Evolutionary conservation across 495 filamentous ascomycete species (phyloP), one percentile per base, ranked within the genome.

Genomic region (Xylaria flabelliformis): DNA sequence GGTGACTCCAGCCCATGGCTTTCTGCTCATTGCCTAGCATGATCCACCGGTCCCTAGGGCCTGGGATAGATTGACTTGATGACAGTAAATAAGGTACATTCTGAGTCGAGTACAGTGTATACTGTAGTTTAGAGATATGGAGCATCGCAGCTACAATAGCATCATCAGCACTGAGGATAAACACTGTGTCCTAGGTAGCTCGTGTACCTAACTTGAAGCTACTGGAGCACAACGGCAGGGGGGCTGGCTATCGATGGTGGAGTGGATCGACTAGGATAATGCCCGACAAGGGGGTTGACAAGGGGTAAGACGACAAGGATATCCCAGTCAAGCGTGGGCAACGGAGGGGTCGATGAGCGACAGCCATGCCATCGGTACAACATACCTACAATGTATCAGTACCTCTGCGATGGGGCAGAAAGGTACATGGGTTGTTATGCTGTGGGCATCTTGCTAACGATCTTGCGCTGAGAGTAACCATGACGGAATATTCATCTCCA

Each of bases 1-100:
- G 50, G 29, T 21, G 32, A 41, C 48, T 56, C 21, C 29, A 44
- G 44, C 64, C 34, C 34, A 53, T 53, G 17, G 64, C 42, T 53
- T 41, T 41, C 64, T 67, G 50, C 5, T 41, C 21, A 42, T 42
- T 67, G 68, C 42, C 56, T 62, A 50, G 67, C 32, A 44, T 48
- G 58, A 44, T 64, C 69, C 69, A 71, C 69, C 44, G 13, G 48
- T 36, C 42, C 67, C 67, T 36, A 59, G 48, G 59, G 69, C 50
- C 69, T 71, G 69, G 59, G 59, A 71, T 64, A 48, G 69, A 70
- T 63, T 70, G 44, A 58, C 53, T 19, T 19, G 41, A 42, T 42
- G 55, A 58, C 53, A 59, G 67, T 42, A 69, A 29, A 48, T 48
- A n/a, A 19, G 0, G 4, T 8, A 39, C 56, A 17, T 39, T 59